Conservation (phyloP, 78 protist species). For the Emiliania huxleyi region DNA sequence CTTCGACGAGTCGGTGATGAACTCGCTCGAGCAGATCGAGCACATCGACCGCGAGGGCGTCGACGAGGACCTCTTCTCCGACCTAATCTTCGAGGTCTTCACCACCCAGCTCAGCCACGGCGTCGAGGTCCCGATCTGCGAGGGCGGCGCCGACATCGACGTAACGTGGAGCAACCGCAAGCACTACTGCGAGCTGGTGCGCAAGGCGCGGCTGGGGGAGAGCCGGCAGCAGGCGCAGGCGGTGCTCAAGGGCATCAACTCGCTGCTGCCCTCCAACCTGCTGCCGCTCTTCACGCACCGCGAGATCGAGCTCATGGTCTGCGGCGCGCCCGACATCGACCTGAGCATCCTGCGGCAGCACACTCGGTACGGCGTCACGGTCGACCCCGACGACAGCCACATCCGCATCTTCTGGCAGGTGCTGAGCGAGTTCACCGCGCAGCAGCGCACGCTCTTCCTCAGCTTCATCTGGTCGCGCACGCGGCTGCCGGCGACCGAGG, state of each 20-base stretch:
- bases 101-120: neutral
- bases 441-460: slow-evolving; percentile 16
- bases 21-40: neutral
- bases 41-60: slow-evolving; percentile 4
- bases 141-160: neutral
- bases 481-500: slow-evolving; percentile 32
- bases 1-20: neutral
- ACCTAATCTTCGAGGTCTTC: neutral
- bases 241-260: neutral
- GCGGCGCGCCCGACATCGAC: slow-evolving; percentile 20
- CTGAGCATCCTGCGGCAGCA: neutral
- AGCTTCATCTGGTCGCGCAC: slow-evolving; percentile 33
- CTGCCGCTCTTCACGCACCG: slow-evolving; percentile 30
- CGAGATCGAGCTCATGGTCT: slow-evolving; percentile 44
- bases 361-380: neutral
- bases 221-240: neutral
- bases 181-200: neutral
- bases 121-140: neutral
- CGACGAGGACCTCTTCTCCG: neutral
- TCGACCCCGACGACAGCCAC: neutral
- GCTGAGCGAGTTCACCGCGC: neutral
- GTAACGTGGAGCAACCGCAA: neutral
- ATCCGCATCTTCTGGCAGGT: slow-evolving; percentile 27
- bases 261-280: slow-evolving; percentile 4
- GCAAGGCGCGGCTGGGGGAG: neutral